phyloP scores from a whole-genome alignment of 148 eudicot genomes.

The Beta vulgaris region DNA sequence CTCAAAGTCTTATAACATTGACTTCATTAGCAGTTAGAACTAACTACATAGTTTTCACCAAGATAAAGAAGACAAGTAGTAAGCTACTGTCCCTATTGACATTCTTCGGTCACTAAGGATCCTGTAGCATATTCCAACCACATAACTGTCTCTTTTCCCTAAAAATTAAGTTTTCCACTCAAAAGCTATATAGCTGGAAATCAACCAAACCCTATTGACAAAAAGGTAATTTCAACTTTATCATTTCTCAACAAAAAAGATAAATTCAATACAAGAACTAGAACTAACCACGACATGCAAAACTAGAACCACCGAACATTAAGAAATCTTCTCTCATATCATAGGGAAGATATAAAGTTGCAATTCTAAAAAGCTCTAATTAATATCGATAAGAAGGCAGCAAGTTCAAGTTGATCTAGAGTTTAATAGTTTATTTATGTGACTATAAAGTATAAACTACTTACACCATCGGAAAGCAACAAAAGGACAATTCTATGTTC shows the following conservation, averaged over 20 bases:
- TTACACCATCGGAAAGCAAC: not conserved
- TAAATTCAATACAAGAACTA: not conserved
- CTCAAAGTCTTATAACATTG: not conserved
- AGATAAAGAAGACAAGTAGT: not conserved
- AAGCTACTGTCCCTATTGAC: not conserved
- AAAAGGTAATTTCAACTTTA: not conserved
- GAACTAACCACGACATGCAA: not conserved
- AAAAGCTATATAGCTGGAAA: not conserved
- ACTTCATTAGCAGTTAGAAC: not conserved
- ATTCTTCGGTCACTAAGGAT: not conserved
- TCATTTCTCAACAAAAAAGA: not conserved
- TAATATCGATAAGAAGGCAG: not conserved
- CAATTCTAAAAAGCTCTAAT: not conserved
- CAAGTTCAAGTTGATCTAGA: constrained; percentile 1
- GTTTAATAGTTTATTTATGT: not conserved
- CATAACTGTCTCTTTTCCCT: no score
- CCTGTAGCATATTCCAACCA: not conserved
- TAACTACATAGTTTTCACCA: not conserved
- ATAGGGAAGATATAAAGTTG: not conserved
- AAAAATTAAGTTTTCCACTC: not conserved
- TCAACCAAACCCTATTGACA: not conserved
- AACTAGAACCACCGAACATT: not conserved
- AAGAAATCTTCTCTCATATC: not conserved
- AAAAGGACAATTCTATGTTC: not conserved
- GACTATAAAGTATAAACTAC: not conserved